A percentile compares a stretch with the other conserved stretches of the same genome.
These are phyloP conservation scores for Pochonia chlamydosporia DNA, from an alignment of 2,329 filamentous ascomycete genomes.

Conservation along the genomic window DNA sequence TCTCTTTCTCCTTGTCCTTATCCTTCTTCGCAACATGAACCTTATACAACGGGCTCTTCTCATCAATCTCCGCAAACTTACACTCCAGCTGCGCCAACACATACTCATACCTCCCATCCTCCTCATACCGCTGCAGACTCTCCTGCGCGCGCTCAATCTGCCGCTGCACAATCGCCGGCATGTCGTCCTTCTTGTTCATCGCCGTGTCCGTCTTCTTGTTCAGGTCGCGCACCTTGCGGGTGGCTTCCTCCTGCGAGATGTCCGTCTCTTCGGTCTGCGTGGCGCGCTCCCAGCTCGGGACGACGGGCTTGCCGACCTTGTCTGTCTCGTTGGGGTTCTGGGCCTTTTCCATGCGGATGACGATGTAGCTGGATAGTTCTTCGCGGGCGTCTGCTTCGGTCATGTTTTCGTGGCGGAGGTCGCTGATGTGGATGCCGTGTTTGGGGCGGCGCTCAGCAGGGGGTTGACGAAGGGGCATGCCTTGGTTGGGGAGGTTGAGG, in stretches of 20 bases:
- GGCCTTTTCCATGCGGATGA: conserved; percentile 37
- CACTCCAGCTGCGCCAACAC: conserved; percentile 40
- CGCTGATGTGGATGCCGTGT: conserved; percentile 20
- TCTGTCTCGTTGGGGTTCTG: conserved; percentile 25
- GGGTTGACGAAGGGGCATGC: background rate
- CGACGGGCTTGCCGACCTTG: conserved; percentile 25
- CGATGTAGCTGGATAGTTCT: conserved; percentile 32
- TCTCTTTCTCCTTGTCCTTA: conserved; percentile 10
- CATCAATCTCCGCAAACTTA: conserved; percentile 23
- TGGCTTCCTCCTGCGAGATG: conserved; percentile 31
- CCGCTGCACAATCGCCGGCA: conserved; percentile 29
- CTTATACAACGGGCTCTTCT: conserved; percentile 4
- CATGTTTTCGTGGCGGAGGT: conserved; percentile 30
- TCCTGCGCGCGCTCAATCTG: conserved; percentile 36
- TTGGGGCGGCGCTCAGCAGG: conserved; percentile 12
- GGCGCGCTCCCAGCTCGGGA: conserved; percentile 35
- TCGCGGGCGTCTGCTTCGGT: conserved; percentile 33
- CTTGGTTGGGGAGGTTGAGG: too few relatives aligned
- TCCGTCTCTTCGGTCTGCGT: conserved; percentile 25
- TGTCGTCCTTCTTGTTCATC: conserved; percentile 32
- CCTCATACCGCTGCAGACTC: conserved; percentile 26
- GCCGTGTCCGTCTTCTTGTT: conserved; percentile 19
- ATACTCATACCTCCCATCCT: conserved; percentile 33
- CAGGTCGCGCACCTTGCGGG: conserved; percentile 30
- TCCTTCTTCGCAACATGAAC: background rate